phyloP scores from a whole-genome alignment of 441 rosid genomes.

The Gossypium schwendimanii region DNA sequence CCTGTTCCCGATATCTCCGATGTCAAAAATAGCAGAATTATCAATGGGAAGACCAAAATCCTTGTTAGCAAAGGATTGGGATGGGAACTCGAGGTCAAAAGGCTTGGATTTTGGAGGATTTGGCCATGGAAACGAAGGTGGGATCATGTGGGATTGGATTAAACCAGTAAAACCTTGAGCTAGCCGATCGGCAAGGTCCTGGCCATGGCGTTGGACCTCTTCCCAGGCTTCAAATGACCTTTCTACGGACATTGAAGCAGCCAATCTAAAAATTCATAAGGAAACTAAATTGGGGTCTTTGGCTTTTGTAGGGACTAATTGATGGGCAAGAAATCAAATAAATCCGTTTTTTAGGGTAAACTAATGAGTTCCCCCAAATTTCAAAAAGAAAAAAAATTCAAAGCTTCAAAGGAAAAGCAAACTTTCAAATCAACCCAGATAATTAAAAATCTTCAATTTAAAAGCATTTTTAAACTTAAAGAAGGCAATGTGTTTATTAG shows the following conservation, averaged over 20 bases:
- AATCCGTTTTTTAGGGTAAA: neutral
- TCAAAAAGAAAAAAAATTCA: neutral
- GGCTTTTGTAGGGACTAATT: neutral
- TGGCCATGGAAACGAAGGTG: slow-evolving; percentile 73
- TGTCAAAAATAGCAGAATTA: slow-evolving; percentile 44
- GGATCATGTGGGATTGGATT: slow-evolving; percentile 68
- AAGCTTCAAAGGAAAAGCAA: neutral
- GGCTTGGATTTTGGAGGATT: slow-evolving; percentile 48
- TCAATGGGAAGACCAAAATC: slow-evolving; percentile 38
- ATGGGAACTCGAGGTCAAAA: slow-evolving; percentile 61
- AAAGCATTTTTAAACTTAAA: neutral
- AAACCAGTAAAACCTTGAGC: slow-evolving; percentile 83
- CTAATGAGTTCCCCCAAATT: neutral
- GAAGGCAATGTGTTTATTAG: neutral
- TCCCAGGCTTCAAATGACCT: slow-evolving; percentile 87
- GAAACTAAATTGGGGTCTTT: neutral
- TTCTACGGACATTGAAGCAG: slow-evolving; percentile 54
- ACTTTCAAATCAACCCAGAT: neutral
- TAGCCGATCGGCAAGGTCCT: slow-evolving; percentile 72
- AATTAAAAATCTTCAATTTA: neutral
- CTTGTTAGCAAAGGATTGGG: slow-evolving; percentile 31
- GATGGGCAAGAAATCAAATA: neutral
- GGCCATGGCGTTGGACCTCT: slow-evolving; percentile 86
- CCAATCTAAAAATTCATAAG: slow-evolving; percentile 20
- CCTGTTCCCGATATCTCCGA: slow-evolving; percentile 61